Evolutionary conservation across 2,329 filamentous ascomycete species (phyloP), one percentile per base, ranked within the genome.

Genomic region (Rhynchosporium graminicola): DNA sequence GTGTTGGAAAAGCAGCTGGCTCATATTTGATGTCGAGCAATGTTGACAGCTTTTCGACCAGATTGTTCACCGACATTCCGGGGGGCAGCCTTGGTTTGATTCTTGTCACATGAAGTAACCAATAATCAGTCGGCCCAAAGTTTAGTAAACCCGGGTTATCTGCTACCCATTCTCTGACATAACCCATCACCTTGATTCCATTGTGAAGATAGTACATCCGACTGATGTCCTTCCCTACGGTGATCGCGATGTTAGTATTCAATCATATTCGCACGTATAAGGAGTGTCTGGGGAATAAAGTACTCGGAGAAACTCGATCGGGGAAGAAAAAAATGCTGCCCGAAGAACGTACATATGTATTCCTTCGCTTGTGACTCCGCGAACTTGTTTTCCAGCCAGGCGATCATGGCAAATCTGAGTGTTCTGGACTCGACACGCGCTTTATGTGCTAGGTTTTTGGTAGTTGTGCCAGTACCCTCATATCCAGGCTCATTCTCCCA

Each of bases 401-500:
- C 62, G 55, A 67, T 66, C 62, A 70, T 70, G 3, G 67, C 67
- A 59, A 65, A 62, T 50, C 61, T 61, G 10, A 68, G 43, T 36
- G 67, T 67, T 51, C 67, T 67, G 20, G 48, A 57, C 43, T 70
- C 63, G 29, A 68, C 64, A 10, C 64, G 51, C 7, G 59, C 42
- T 45, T 61, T 67, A 31, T 68, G 63, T 28, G 64, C 51, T 15
- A 59, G 28, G 3, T 63, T 63, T 33, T 36, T 42, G 5, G 45
- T 8, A 12, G 61, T 63, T 20, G 46, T 38, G 10, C 45, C 58
- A 45, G 60, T 33, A 20, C 46, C 45, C 51, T 63, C 63, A 29
- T 57, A 61, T 20, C 68, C 65, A 20, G 68, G 68, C 47, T 70
- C 68, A 31, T 70, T 70, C 28, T 66, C 54, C 64, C 64, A 68